These are phyloP conservation scores for Dalbergia cultrata DNA, from an alignment of 306 rosid genomes.

Conservation along the genomic window DNA sequence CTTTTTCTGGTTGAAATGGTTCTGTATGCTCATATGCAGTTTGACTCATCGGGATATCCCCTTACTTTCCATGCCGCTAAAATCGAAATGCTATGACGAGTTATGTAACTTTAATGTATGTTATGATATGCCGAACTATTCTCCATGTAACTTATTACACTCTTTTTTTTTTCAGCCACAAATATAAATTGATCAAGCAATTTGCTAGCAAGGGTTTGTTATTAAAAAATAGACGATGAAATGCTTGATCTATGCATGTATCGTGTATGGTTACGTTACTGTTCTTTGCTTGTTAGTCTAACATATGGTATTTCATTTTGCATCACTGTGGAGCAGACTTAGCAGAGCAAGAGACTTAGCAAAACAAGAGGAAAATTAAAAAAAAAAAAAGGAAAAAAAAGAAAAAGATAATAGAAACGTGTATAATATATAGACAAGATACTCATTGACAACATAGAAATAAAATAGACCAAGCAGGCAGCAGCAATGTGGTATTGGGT, in stretches of 20 bases:
- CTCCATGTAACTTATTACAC: background rate
- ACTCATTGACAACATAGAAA: no score
- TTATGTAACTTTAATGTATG: background rate
- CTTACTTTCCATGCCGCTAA: background rate
- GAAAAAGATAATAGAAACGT: conserved; percentile 9
- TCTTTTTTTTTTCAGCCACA: background rate
- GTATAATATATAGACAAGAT: background rate
- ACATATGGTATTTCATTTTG: background rate
- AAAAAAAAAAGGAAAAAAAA: background rate
- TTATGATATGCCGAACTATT: background rate
- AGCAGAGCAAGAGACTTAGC: background rate
- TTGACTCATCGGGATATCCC: background rate
- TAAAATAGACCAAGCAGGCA: no score
- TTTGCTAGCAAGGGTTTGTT: background rate
- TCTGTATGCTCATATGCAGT: background rate
- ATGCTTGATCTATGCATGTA: conserved; percentile 1
- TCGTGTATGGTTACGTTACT: background rate
- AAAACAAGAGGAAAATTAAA: background rate
- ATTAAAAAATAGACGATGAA: background rate
- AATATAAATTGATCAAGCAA: background rate
- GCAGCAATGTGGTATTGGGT: no score
- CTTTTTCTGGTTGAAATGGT: background rate
- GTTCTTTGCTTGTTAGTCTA: background rate
- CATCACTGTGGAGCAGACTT: background rate
- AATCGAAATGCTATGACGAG: background rate